These are phyloP conservation scores for Heterobasidion irregulare DNA, from an alignment of 1,284 basidiomycete species.

Conservation along the genomic window DNA sequence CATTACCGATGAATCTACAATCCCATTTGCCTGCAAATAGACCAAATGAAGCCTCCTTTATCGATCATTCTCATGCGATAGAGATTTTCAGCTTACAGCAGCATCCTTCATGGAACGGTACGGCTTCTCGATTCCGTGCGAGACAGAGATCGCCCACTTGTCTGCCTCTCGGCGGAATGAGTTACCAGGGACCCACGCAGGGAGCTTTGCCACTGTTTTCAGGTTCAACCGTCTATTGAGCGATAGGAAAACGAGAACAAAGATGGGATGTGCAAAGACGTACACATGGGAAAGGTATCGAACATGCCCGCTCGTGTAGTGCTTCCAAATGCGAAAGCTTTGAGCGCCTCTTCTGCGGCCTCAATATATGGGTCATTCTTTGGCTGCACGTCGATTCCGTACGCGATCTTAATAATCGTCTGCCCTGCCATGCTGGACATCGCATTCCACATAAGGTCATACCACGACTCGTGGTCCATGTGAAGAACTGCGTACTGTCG, in stretches of 20 bases:
- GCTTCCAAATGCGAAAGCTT: slow-evolving; percentile 15
- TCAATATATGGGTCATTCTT: slow-evolving; percentile 34
- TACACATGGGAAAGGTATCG: slow-evolving; percentile 20
- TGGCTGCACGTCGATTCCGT: slow-evolving; percentile 21
- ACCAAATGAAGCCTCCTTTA: neutral
- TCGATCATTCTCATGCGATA: neutral
- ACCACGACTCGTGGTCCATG: neutral
- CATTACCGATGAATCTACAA: neutral
- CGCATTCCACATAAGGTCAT: neutral
- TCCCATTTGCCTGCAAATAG: neutral
- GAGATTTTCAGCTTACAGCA: neutral
- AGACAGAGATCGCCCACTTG: neutral
- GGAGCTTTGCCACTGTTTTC: slow-evolving; percentile 14
- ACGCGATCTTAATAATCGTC: slow-evolving; percentile 16
- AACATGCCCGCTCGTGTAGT: slow-evolving; percentile 20
- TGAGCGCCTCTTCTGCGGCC: slow-evolving; percentile 26
- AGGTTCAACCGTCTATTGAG: neutral
- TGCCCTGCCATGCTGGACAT: slow-evolving; percentile 18
- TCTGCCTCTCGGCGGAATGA: slow-evolving; percentile 15
- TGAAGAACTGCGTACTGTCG: slow-evolving; percentile 2
- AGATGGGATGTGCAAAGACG: neutral
- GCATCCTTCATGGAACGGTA: neutral
- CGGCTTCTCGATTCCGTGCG: neutral
- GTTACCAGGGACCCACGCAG: slow-evolving; percentile 17
- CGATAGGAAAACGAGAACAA: neutral